These are phyloP conservation scores for Puccinia polysora DNA, from an alignment of 1,284 basidiomycete genomes.

Conservation along the genomic window DNA sequence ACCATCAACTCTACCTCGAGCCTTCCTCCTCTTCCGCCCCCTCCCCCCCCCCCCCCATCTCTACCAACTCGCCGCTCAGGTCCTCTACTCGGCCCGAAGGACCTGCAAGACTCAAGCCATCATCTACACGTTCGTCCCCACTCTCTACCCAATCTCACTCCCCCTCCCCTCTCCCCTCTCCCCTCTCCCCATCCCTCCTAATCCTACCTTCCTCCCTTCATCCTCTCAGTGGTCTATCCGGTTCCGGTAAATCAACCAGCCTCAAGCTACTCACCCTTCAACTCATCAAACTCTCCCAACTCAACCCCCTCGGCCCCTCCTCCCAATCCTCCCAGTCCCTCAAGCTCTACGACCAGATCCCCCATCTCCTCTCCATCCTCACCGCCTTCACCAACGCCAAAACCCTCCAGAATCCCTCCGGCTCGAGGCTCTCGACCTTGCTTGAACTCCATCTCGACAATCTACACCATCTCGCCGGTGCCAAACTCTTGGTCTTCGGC, in stretches of 20 bases:
- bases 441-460: slow-evolving; percentile 83
- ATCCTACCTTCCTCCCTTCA: not conserved
- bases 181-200: not conserved
- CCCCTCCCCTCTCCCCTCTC: slow-evolving; percentile 37
- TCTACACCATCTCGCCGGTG: slow-evolving; percentile 65
- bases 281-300: slow-evolving; percentile 69
- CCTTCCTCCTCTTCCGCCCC: not conserved
- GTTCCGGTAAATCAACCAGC: slow-evolving; percentile 76
- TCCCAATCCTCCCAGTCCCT: slow-evolving; percentile 18
- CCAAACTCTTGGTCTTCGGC: slow-evolving; percentile 74
- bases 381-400: not conserved
- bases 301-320: slow-evolving; percentile 29
- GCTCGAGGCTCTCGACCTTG: slow-evolving; percentile 77
- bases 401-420: no score
- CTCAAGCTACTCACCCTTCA: slow-evolving; percentile 72
- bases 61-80: slow-evolving; percentile 76
- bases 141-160: no score
- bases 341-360: slow-evolving; percentile 56
- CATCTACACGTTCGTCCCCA: slow-evolving; percentile 65
- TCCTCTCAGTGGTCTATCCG: slow-evolving; percentile 79
- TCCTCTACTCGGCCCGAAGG: slow-evolving; percentile 75
- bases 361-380: slow-evolving; percentile 57
- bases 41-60: slow-evolving; percentile 61
- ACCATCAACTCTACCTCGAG: slow-evolving; percentile 69
- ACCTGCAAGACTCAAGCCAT: slow-evolving; percentile 72